Base-by-base conservation (phyloP, 169 alveolate genomes). In the Eimeria maxima region DNA sequence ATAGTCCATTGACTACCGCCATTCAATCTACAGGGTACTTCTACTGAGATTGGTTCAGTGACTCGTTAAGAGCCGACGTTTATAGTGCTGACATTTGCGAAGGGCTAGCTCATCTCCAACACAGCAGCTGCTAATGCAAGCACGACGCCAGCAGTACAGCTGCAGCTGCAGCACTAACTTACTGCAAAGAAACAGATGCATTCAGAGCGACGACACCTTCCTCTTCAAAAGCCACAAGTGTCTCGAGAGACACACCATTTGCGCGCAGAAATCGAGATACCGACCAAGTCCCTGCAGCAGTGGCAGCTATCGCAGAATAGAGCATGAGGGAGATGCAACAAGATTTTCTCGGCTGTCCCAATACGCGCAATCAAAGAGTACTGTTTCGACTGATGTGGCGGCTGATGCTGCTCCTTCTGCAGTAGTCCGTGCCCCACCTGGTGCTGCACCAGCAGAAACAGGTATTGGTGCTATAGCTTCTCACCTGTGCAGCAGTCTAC, bases 181-280 rank as follows among this genome's bases (percentile, higher is more conserved):
- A 81, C 90, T 81, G 74, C 90, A 55, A 5, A 16, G 90, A 50
- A 47, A 55, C 90, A 27, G 90, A 81, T 29, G 90, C 50, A 55
- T 81, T 81, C 6, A 81, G 71, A 29, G 90, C 27, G 71, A 81
- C 90, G 45, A 81, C 90, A 4, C 90, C 90, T 81, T 81, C 90
- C 69, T 71, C 67, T 55, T 81, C 90, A 29, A 81, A 81, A 22
- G 90, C 90, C 33, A 81, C 90, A 6, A 81, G 90, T 24, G 90
- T 81, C 69, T 81, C 90, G 27, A 81, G 69, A 50, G 90, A 81
- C 53, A 81, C 90, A 6, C 74, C 90, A 81, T 81, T 81, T 10
- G 90, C 90, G 55, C 90, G 65, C 90, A 81, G n/a, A 55, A 81
- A 81, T 29, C 90, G 90, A n/a, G 90, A 81, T 55, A 81, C 90